A percentile compares a stretch with the other conserved stretches of the same genome.
These are phyloP conservation scores for Erodium trifolium DNA, from an alignment of 441 rosid genomes.

Conservation along the genomic window DNA sequence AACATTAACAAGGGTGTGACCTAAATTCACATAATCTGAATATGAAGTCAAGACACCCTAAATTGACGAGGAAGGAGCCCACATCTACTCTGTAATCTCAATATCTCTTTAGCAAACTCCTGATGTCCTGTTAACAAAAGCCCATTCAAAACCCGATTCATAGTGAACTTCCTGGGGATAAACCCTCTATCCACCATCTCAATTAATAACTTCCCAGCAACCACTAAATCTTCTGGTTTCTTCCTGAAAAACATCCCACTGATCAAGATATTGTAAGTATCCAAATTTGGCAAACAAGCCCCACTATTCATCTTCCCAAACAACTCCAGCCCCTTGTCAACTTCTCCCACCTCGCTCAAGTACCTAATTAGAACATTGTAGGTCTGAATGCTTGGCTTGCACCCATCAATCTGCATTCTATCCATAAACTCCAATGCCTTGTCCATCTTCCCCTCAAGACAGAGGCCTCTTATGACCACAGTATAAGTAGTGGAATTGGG, in stretches of 20 bases:
- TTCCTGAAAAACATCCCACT: slow-evolving; percentile 79
- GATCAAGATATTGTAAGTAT: slow-evolving; percentile 69
- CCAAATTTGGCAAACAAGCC: slow-evolving; percentile 75
- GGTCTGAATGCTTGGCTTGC: slow-evolving; percentile 67
- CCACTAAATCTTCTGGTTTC: slow-evolving; percentile 55
- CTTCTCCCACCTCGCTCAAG: slow-evolving; percentile 53
- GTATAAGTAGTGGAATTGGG: slow-evolving; percentile 63
- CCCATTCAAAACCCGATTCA: slow-evolving; percentile 71
- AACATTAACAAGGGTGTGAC: too few species aligned
- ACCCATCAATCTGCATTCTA: slow-evolving; percentile 54
- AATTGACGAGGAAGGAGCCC: slow-evolving; percentile 51
- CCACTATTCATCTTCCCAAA: slow-evolving; percentile 57
- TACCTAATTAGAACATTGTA: slow-evolving; percentile 64
- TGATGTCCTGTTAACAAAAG: slow-evolving; percentile 81
- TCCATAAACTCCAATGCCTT: slow-evolving; percentile 53
- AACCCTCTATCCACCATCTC: slow-evolving; percentile 95
- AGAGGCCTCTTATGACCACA: slow-evolving; percentile 69
- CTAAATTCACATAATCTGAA: too few species aligned
- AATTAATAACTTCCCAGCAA: slow-evolving; percentile 70
- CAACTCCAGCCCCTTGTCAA: slow-evolving; percentile 55
- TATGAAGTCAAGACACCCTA: slow-evolving; percentile 29
- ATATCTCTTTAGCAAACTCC: slow-evolving; percentile 57
- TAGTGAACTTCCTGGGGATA: slow-evolving; percentile 62
- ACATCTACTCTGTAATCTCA: slow-evolving; percentile 62
- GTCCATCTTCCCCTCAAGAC: slow-evolving; percentile 56